A percentile compares a stretch with the other conserved stretches of the same genome.
Evolutionary conservation across 2,329 filamentous ascomycete genomes (phyloP).

Genomic region (Colletotrichum shisoi): DNA sequence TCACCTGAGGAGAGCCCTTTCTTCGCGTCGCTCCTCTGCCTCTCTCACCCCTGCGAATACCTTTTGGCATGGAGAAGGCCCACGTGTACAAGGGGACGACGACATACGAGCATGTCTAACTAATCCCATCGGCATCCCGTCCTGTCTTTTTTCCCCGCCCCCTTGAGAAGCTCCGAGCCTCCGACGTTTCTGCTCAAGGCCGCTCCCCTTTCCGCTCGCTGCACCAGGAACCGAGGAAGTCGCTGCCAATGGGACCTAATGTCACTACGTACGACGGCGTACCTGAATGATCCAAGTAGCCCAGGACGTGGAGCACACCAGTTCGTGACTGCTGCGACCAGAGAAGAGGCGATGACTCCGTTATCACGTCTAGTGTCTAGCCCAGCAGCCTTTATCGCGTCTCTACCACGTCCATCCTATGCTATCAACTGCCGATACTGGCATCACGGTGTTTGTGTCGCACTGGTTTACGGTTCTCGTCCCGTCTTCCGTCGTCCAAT

Average conservation of each 20-base stretch:
- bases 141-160: not conserved
- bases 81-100: not conserved
- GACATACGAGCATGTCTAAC: not conserved
- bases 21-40: not conserved
- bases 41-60: not conserved
- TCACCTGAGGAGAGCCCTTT: not conserved
- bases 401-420: not conserved
- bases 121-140: not conserved
- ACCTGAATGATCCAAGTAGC: not conserved
- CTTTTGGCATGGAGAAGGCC: not conserved
- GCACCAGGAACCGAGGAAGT: conserved; percentile 1
- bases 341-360: not conserved
- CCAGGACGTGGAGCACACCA: not conserved
- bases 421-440: not conserved
- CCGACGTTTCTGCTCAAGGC: not conserved
- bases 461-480: not conserved
- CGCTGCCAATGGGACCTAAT: not conserved
- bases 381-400: not conserved
- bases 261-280: not conserved
- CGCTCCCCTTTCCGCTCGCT: conserved; percentile 12
- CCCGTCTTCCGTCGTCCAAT: not conserved
- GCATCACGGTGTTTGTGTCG: not conserved
- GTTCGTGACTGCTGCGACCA: not conserved
- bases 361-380: too few relatives aligned
- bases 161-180: conserved; percentile 5